These are phyloP conservation scores for Zymoseptoria pseudotritici DNA, from an alignment of 2,329 filamentous ascomycete genomes.

Conservation along the genomic window DNA sequence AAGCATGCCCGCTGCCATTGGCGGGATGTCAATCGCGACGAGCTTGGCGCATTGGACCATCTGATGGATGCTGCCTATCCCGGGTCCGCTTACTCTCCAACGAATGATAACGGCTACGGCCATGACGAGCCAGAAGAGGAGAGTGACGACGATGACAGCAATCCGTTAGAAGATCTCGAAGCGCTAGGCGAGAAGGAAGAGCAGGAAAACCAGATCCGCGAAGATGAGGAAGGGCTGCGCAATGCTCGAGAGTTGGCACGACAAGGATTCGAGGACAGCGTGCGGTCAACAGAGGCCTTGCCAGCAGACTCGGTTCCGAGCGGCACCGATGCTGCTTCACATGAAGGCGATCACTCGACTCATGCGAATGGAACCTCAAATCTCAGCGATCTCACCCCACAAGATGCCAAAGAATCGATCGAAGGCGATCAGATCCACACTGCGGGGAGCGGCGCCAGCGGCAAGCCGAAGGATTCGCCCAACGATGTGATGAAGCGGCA, in stretches of 20 bases:
- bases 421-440: neutral
- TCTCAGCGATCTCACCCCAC: neutral
- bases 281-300: neutral
- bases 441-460: neutral
- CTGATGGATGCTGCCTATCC: conserved; percentile 21
- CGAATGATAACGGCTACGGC: conserved; percentile 17
- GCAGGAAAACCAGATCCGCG: conserved; percentile 20
- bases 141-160: conserved; percentile 29
- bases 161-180: conserved; percentile 29
- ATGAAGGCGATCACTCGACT: neutral
- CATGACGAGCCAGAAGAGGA: conserved; percentile 20
- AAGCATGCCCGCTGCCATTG: conserved; percentile 86
- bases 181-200: conserved; percentile 29
- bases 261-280: conserved; percentile 23
- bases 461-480: neutral
- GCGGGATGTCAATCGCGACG: conserved; percentile 71
- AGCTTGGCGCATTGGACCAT: conserved; percentile 37
- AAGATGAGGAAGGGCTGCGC: conserved; percentile 26
- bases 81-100: conserved; percentile 2
- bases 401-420: neutral
- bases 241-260: conserved; percentile 25
- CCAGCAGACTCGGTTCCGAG: neutral
- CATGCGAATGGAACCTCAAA: neutral
- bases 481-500: neutral
- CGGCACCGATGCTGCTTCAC: neutral